Base-by-base conservation (phyloP, 2,329 filamentous ascomycete species). In the Penicillium fuscoglaucum region DNA sequence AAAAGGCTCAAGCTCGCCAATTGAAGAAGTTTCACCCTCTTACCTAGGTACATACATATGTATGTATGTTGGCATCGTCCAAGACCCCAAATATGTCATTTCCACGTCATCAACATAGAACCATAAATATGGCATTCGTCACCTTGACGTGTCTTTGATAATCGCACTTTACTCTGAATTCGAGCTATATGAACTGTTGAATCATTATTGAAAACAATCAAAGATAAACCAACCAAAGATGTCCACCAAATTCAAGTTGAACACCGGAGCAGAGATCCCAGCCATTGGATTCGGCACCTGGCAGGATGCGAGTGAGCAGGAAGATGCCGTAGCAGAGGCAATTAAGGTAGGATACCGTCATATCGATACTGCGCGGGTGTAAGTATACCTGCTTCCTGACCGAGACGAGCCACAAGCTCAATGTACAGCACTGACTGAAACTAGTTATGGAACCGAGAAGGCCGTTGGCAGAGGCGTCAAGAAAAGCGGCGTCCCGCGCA, bases 391-490 rank as follows among this genome's bases (percentile, higher is more conserved):
- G 9, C 24, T n/a, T 31, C 13, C 6, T 1, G 12, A 7, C 21
- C 1, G n/a, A 24, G 6, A 43, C 1, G 5, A 24, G 13, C 12
- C 2, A 9, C 10, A 15, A 6, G 6, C 3, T 44, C 13, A 29
- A 31, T 35, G 2, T 21, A 8, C 15, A 21, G 6, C 6, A 39
- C 52, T 43, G 8, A 40, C 39, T 37, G 8, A 29, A 4, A 39
- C 19, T 35, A 79, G 76, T 70, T 89, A 89, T 68, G 79, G 80
- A 55, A 90, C 88, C 58, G 87, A 89, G 71, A 80, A 80, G 55
- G 85, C 87, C 53, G 86, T 89, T 0, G 89, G 87, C 13, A 76
- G 81, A 63, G 88, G 84, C 21, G 84, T 90, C 68, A 83, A 80
- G 64, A 82, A 87, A 61, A 84, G 84, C 33, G 82, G 87, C 47